Percentiles rank a stretch among this genome's conserved stretches.
phyloP scores from a whole-genome alignment of 2,329 filamentous ascomycete species.

The Monilinia fructigena region DNA sequence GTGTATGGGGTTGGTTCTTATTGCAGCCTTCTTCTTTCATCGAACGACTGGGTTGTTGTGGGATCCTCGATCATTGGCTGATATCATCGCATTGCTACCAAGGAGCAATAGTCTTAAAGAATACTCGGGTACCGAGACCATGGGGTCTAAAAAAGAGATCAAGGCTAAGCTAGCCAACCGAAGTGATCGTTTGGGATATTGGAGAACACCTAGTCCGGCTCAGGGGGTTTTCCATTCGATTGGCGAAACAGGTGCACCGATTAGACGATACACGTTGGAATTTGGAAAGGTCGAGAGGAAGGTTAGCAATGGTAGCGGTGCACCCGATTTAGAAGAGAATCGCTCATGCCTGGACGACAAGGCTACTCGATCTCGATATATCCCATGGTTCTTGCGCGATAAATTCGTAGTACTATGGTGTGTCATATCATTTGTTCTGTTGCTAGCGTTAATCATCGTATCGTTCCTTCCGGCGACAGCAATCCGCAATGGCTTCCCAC shows the following conservation, averaged over 20 bases:
- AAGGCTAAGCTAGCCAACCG: conserved; percentile 53
- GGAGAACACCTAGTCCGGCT: conserved; percentile 64
- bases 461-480: conserved; percentile 71
- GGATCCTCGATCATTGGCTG: conserved; percentile 80
- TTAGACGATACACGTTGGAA: conserved; percentile 50
- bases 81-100: conserved; percentile 74
- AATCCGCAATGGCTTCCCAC: conserved; percentile 69
- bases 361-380: conserved; percentile 60
- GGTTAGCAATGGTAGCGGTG: conserved; percentile 26
- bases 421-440: conserved; percentile 57
- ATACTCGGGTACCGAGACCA: conserved; percentile 68
- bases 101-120: conserved; percentile 75
- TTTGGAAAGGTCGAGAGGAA: conserved; percentile 49
- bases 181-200: conserved; percentile 80
- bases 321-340: conserved; percentile 35
- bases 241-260: conserved; percentile 60
- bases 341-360: conserved; percentile 30
- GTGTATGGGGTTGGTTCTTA: conserved; percentile 53
- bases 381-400: conserved; percentile 74
- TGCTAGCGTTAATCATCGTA: conserved; percentile 71
- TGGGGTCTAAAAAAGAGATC: conserved; percentile 53
- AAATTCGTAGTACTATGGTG: conserved; percentile 64
- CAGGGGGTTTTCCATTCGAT: conserved; percentile 75
- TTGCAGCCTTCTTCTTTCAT: conserved; percentile 64
- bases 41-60: conserved; percentile 75